Evolutionary conservation across 2,329 filamentous ascomycete genomes (phyloP).

Genomic region (Alternaria metachromatica): DNA sequence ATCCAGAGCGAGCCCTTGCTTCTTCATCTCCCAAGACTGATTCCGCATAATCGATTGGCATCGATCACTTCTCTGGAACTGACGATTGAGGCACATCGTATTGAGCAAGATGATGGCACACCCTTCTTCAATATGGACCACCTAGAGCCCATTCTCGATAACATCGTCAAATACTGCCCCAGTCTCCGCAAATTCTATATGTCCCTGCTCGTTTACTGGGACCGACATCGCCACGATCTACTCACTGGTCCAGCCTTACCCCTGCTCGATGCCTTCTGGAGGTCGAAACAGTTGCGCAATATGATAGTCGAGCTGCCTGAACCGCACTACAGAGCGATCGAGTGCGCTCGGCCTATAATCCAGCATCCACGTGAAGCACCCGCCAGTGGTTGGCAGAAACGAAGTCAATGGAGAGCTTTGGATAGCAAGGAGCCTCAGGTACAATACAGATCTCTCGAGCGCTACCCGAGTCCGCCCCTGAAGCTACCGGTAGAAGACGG

Average conservation of each 20-base stretch:
- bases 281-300: slow-evolving; percentile 6
- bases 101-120: not conserved
- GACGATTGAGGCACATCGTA: not conserved
- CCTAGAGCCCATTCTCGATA: slow-evolving; percentile 12
- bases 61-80: slow-evolving; percentile 9
- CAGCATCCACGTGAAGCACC: not conserved
- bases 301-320: slow-evolving; percentile 12
- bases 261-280: slow-evolving; percentile 4
- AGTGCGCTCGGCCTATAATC: not conserved
- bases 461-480: slow-evolving; percentile 8
- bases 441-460: slow-evolving; percentile 7
- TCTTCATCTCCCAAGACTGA: slow-evolving; percentile 10
- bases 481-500: slow-evolving; percentile 1
- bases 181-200: slow-evolving; percentile 3
- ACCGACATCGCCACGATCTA: not conserved
- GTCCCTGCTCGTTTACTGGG: not conserved
- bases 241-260: slow-evolving; percentile 2
- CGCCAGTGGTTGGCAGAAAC: not conserved
- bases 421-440: not conserved
- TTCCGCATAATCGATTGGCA: slow-evolving; percentile 8
- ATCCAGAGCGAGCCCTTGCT: slow-evolving; percentile 14
- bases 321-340: not conserved
- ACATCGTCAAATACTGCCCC: slow-evolving; percentile 8
- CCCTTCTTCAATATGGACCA: not conserved
- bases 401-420: slow-evolving; percentile 7